These are phyloP conservation scores for Aspergillus quadrilineatus DNA, from an alignment of 2,329 filamentous ascomycete genomes.

Conservation along the genomic window DNA sequence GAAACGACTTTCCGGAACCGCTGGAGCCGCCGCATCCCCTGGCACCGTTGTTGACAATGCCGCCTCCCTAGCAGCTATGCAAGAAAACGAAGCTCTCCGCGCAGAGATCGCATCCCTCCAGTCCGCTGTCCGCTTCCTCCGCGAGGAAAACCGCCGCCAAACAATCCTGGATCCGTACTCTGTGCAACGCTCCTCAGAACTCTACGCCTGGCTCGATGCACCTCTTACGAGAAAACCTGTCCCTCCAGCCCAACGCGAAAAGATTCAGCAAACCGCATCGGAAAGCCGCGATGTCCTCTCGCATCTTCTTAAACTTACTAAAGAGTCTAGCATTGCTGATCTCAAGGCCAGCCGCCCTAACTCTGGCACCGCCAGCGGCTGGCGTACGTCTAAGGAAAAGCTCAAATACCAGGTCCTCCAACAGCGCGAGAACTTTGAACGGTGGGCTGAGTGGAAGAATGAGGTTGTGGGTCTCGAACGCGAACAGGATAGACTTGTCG, in stretches of 20 bases:
- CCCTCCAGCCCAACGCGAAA: conserved; percentile 30
- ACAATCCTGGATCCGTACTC: conserved; percentile 44
- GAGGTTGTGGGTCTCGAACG: conserved; percentile 41
- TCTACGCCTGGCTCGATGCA: conserved; percentile 46
- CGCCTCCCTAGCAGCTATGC: conserved; percentile 41
- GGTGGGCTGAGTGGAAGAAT: conserved; percentile 46
- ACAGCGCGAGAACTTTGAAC: conserved; percentile 48
- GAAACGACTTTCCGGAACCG: conserved; percentile 42
- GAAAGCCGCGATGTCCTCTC: conserved; percentile 46
- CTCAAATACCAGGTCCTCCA: conserved; percentile 45
- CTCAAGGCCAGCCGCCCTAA: conserved; percentile 35
- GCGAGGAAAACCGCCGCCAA: conserved; percentile 45
- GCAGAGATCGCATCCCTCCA: conserved; percentile 46
- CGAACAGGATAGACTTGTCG: conserved; percentile 37
- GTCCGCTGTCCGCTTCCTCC: conserved; percentile 47
- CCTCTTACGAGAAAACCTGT: conserved; percentile 33
- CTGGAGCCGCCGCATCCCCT: conserved; percentile 37
- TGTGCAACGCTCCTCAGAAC: conserved; percentile 39
- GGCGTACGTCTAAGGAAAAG: conserved; percentile 45
- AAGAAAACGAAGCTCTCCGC: conserved; percentile 45
- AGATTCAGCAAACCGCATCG: conserved; percentile 35
- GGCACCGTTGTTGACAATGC: conserved; percentile 40
- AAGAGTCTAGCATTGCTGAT: conserved; percentile 41
- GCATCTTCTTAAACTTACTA: conserved; percentile 44
- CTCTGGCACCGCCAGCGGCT: conserved; percentile 25